Evolutionary conservation across 2,329 filamentous ascomycete genomes (phyloP), one percentile per base, ranked within the genome.

Genomic region (Cytospora piceae): DNA sequence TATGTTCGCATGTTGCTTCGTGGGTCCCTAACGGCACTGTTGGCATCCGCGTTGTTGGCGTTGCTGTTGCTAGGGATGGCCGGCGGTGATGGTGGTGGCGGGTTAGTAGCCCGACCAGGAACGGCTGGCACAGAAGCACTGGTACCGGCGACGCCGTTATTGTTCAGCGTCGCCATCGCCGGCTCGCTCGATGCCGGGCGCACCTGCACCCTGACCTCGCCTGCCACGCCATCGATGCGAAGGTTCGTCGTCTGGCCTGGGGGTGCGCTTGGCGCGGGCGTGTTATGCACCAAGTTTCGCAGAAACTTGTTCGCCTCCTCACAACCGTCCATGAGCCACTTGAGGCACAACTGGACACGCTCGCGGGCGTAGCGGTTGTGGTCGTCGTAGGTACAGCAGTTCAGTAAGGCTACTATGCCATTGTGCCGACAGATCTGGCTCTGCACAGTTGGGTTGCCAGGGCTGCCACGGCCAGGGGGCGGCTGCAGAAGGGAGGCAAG

Each of bases 311-410:
- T 90, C 20, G 91, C 92, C 64, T 89, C 89, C 37, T 89, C 85
- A 67, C 89, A 92, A 15, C 90, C 90, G 71, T 92, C 90, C 78
- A 92, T 85, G 7, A 91, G 81, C 85, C 88, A 96, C 74, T 94
- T 94, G n/a, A 96, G 83, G 70, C 91, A 94, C 74, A 96, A 89
- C 58, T 94, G 92, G 3, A 93, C 92, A 69, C 94, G 91, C 76
- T 98, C 94, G 72, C 94, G 92, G 69, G 96, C 94, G 74, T 94
- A 97, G 0, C 93, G 93, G 73, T 97, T 97, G 78, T 96, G 88
- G 71, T 94, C 93, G 74, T 98, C 94, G 74, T 95, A 95, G 37
- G 89, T 86, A 72, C 93, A 97, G 77, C 93, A 97, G 73, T 93
- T 93, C 20, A 97, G 85, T 24, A 98, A 84, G 0, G 92, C 89